Conservation (phyloP, 139 green algal genomes). For the Volvox reticuliferus region DNA sequence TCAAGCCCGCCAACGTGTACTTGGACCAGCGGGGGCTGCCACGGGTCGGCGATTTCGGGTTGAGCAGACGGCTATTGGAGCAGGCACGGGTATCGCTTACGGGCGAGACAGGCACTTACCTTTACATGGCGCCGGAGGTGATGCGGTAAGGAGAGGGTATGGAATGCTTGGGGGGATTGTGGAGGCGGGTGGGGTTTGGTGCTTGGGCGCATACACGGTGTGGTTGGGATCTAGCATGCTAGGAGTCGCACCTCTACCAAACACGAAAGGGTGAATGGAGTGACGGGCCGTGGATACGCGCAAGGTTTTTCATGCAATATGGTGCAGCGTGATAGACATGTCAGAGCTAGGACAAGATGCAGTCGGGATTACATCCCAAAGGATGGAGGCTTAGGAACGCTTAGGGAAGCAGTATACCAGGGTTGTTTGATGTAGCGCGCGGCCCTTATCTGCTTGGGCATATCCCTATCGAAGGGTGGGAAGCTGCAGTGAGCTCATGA, state of each 20-base stretch:
- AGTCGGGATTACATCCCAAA: too few species aligned
- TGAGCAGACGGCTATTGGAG: slow-evolving; percentile 57
- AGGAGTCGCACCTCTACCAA: background rate
- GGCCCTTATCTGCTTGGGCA: too few species aligned
- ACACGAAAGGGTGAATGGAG: background rate
- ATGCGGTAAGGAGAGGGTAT: slow-evolving; percentile 59
- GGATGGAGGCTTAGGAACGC: too few species aligned
- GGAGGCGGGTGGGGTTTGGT: background rate
- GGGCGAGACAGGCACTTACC: slow-evolving; percentile 89
- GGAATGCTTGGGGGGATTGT: background rate
- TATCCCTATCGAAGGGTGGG: too few species aligned
- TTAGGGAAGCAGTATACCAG: too few species aligned
- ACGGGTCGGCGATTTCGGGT: slow-evolving; percentile 85
- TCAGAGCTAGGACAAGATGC: too few species aligned
- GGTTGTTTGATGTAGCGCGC: too few species aligned
- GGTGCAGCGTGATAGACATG: too few species aligned
- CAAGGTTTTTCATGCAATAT: too few species aligned
- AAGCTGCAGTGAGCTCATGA: too few species aligned
- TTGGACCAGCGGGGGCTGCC: slow-evolving; percentile 67
- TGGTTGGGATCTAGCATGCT: background rate
- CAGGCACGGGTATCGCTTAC: slow-evolving; percentile 67
- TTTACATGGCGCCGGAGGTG: slow-evolving; percentile 93
- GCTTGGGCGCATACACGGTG: background rate
- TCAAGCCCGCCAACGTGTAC: slow-evolving; percentile 91
- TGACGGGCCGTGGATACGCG: background rate